Base-by-base conservation (phyloP, 2,329 filamentous ascomycete genomes). In the Aspergillus brasiliensis region DNA sequence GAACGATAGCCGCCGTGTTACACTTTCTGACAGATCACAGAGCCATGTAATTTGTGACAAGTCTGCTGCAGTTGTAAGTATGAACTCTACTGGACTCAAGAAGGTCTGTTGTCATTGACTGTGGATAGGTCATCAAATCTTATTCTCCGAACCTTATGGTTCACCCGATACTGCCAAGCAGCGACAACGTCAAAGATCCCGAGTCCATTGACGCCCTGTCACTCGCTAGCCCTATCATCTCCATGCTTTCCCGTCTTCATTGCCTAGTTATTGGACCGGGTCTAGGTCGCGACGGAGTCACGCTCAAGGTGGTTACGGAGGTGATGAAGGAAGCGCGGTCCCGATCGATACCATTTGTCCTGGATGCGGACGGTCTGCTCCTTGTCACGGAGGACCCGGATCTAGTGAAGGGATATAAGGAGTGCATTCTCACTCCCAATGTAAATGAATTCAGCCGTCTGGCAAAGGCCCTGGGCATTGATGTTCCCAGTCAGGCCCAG, bases 71-170 rank as follows among this genome's bases (percentile, higher is more conserved):
- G 83, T 86, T 51, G 77, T 78, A 75, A 51, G 70, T 62, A 34
- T 28, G 11, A 2, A 34, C 2, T 34, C 31, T 27, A 31, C 15
- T 8, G 40, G 10, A 3, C 46, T 5, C 10, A 58, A 48, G 21
- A 25, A 34, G 8, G 28, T 34, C 23, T 19, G 15, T 42, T 23
- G 44, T 34, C 15, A 55, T 34, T 10, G 15, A 25, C 11, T 10
- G 6, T 11, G 17, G 8, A n/a, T 73, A 81, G 71, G 93, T 97
- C 38, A 97, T 99, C 79, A 99, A 99, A 81, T 91, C 92, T 3
- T 99, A 98, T 81, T 97, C 93, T 19, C 95, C 95, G 2, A 97
- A 98, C 75, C 83, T 99, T 27, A 99, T 99, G 94, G 95, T 99
- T 10, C 95, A 98, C 76, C 95, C 95, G 0, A 86, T 97, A 67